A percentile compares a stretch with the other conserved stretches of the same genome.
These are phyloP conservation scores for Ettlia oleoabundans DNA, from an alignment of 139 green algal genomes.

Conservation along the genomic window DNA sequence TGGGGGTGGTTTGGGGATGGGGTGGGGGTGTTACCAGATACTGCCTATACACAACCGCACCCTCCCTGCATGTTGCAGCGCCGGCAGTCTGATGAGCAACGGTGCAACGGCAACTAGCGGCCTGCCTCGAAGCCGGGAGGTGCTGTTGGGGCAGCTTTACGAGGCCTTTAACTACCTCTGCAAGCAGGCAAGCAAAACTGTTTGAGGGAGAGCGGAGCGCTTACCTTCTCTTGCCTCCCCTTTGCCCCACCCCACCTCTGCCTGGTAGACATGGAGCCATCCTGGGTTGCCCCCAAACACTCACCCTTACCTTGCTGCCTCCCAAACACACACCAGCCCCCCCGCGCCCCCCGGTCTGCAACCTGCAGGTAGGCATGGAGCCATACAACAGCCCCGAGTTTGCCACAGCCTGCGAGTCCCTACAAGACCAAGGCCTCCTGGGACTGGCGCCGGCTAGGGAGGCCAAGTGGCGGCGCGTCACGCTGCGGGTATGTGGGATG, in stretches of 20 bases:
- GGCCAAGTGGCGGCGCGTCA: constrained; percentile 1
- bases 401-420: constrained; percentile 8
- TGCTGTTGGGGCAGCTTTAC: constrained; percentile 16
- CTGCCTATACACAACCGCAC: neutral
- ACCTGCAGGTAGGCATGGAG: constrained; percentile 28
- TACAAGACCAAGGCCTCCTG: constrained; percentile 24
- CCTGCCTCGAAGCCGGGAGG: constrained; percentile 19
- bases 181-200: constrained; percentile 11
- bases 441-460: neutral
- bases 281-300: neutral
- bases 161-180: constrained; percentile 25
- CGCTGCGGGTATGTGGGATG: constrained; percentile 5
- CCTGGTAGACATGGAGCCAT: neutral
- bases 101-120: constrained; percentile 13
- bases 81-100: neutral
- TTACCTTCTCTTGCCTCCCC: too few relatives aligned
- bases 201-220: too few relatives aligned
- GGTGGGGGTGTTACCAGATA: neutral
- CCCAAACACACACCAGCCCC: neutral
- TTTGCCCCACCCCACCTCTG: too few relatives aligned
- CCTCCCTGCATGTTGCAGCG: neutral
- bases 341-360: neutral
- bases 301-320: neutral
- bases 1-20: neutral
- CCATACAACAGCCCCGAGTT: constrained; percentile 30